Base-by-base conservation (phyloP, 2,329 filamentous ascomycete species). In the Penicillium psychrosexuale region DNA sequence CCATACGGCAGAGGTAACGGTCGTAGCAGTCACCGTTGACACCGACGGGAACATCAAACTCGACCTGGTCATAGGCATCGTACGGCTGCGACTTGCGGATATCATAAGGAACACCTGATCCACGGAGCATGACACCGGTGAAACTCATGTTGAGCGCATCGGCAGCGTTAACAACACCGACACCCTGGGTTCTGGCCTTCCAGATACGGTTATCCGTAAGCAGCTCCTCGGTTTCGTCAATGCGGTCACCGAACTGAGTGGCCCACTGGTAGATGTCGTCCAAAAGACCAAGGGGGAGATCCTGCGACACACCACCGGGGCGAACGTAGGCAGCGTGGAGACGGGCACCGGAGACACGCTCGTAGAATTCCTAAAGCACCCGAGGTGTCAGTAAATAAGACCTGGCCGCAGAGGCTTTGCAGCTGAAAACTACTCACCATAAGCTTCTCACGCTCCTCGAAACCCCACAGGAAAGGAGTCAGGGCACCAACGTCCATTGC, bases 191-290 rank as follows among this genome's bases (percentile, higher is more conserved):
- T 75, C 94, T 86, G 69, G 91, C 88, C 68, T 95, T 92, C 95
- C 95, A 99, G 81, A 99, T 97, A 72, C 95, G 91, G 84, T 99
- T 99, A 76, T 99, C 94, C 39, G 94, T 99, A 66, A 99, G 84
- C 80, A 99, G 89, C 77, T 99, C 94, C 76, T 99, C 94, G 52
- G 94, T 97, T 77, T 99, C 94, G 73, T 99, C 94, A 69, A 99
- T 94, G 66, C 94, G 91, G 80, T 99, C 94, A 69, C 91, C 90
- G 69, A 99, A 99, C 76, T 99, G 94, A 55, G 94, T 99, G 15
- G 94, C 94, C 94, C 94, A 99, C 78, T 97, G 93, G 80, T 99
- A 97, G 70, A 99, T 99, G 72, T 99, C 94, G 73, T 99, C 95
- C 47, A 99, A 86, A 43, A 99, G 86, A 63, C 94, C 94, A 57